These are phyloP conservation scores for Gossypium mustelinum DNA, from an alignment of 345 rosid genomes.

Conservation along the genomic window DNA sequence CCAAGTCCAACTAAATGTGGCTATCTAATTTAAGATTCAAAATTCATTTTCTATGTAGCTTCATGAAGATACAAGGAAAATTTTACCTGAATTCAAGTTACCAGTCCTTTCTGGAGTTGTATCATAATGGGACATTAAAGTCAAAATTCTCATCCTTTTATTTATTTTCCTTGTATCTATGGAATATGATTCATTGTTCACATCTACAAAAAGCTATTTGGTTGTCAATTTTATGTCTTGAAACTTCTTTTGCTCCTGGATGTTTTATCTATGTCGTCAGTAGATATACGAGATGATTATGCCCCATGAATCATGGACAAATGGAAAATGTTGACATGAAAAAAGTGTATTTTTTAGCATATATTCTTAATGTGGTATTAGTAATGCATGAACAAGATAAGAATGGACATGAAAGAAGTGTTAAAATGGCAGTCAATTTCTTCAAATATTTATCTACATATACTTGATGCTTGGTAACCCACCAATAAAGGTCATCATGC, in stretches of 20 bases:
- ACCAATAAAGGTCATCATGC: not conserved
- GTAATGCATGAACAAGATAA: not conserved
- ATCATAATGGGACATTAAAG: not conserved
- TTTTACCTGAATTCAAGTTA: not conserved
- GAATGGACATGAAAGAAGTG: not conserved
- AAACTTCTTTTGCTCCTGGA: not conserved
- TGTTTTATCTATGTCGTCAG: not conserved
- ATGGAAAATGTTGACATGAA: not conserved
- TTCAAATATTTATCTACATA: not conserved
- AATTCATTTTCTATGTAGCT: not conserved
- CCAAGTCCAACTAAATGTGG: not conserved
- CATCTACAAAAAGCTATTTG: not conserved
- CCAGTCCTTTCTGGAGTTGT: not conserved
- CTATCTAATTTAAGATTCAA: not conserved
- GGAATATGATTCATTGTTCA: not conserved
- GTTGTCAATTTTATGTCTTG: not conserved
- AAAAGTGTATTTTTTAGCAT: not conserved
- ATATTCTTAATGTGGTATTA: not conserved
- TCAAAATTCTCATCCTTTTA: not conserved
- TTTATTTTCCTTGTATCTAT: not conserved
- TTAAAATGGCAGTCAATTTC: not conserved
- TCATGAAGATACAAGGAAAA: not conserved
- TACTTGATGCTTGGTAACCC: not conserved
- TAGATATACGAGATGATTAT: not conserved
- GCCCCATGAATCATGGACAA: not conserved